Percentiles rank a stretch among this genome's conserved stretches.
Conservation (phyloP, 2,329 filamentous ascomycete genomes). For the Claviceps maximensis region DNA sequence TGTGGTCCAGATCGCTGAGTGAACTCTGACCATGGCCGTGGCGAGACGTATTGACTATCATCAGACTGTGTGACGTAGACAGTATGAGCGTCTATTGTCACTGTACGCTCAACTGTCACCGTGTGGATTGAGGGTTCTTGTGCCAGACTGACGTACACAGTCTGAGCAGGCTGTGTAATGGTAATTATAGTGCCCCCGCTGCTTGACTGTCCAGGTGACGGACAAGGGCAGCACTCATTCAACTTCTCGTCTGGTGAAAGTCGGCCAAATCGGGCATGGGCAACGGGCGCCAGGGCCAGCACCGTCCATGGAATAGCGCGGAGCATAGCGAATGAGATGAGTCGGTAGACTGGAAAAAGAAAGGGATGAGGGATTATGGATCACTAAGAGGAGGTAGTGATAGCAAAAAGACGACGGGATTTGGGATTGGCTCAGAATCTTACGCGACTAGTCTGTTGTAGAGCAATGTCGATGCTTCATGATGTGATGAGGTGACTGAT, state of each 20-base stretch:
- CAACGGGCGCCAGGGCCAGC: conserved; percentile 15
- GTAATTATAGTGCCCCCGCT: conserved; percentile 13
- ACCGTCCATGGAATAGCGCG: conserved; percentile 13
- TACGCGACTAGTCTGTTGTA: neutral
- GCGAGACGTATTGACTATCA: conserved; percentile 3
- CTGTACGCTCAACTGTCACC: conserved; percentile 6
- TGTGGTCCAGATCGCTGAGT: neutral
- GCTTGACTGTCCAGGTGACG: conserved; percentile 7
- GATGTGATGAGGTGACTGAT: conserved; percentile 4
- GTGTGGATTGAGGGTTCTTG: conserved; percentile 10
- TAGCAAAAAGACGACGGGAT: neutral
- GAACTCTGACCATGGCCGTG: conserved; percentile 3
- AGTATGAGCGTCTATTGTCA: conserved; percentile 12
- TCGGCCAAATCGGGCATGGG: conserved; percentile 14
- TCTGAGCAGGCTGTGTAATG: conserved; percentile 15
- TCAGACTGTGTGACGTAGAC: conserved; percentile 5
- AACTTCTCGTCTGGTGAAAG: conserved; percentile 9
- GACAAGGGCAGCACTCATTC: conserved; percentile 19
- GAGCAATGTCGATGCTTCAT: neutral
- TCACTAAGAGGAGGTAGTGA: neutral
- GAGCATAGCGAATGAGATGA: conserved; percentile 11
- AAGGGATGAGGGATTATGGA: too few species aligned
- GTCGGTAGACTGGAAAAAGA: neutral
- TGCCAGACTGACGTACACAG: conserved; percentile 14
- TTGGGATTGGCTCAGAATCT: neutral